Evolutionary conservation across 108 stramenopile genomes (phyloP), one percentile per base, ranked within the genome.

Genomic region (Cylindrotheca closterium): DNA sequence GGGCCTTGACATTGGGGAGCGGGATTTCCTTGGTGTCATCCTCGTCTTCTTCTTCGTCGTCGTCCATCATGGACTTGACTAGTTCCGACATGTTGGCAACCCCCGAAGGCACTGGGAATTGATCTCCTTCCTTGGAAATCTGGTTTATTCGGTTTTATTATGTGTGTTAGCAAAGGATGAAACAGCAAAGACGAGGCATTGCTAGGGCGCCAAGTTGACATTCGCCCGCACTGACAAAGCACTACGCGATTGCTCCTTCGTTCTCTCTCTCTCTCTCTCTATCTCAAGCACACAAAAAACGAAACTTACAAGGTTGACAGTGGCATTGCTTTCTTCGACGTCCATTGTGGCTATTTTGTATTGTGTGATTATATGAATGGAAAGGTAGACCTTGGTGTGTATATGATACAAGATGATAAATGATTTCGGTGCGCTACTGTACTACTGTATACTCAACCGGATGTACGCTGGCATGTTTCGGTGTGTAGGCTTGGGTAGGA

Each of bases 1-100:
- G 63, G 27, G 93, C 77, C 85, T 98, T 98, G 69, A 99, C 99
- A 61, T 98, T 98, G 51, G 98, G 98, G 30, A 99, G 85, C n/a
- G 97, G 98, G 55, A 99, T 97, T 63, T 99, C 98, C 63, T 91
- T 93, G 34, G 84, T 89, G 4, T 92, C 94, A 49, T 94, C 95
- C 49, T 88, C 96, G 17, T 91, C 85, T 12, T 94, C 88, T 2
- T 67, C 90, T 47, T 92, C 91, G 49, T 81, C 83, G 60, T 73
- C 52, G 45, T 96, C 96, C 67, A 97, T 88, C 96, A 98, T 98
- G n/a, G 91, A 85, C 77, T 97, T 97, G 62, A 98, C 97, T 19
- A 99, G 93, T 65, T 98, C 98, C 10, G 88, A 91, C 98, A 98
- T 98, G 67, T 93, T 92, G 33, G 98, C 97, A 42, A 98, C 97